Percentiles rank a stretch among this genome's conserved stretches.
Evolutionary conservation across 2,329 filamentous ascomycete species (phyloP).

Genomic region (Sporothrix luriei): DNA sequence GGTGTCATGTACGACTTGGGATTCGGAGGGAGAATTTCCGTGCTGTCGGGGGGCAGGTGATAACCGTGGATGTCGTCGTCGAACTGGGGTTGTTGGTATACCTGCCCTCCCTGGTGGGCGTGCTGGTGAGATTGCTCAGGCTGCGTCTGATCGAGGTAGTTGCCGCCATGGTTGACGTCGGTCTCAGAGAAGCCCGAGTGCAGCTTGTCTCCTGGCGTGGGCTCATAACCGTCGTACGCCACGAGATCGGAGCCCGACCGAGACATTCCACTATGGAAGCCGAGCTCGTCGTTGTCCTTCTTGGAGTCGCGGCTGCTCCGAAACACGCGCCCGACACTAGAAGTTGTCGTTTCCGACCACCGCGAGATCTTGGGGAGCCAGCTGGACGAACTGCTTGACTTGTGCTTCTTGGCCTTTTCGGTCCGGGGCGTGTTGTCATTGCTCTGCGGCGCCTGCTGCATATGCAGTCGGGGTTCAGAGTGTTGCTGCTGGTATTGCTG

Average conservation of each 20-base stretch:
- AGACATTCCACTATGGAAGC: constrained; percentile 53
- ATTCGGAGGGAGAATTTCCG: constrained; percentile 44
- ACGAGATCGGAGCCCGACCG: constrained; percentile 76
- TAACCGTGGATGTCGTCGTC: constrained; percentile 26
- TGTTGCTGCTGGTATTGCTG: constrained; percentile 24
- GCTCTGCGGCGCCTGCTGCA: constrained; percentile 50
- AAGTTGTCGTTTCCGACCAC: constrained; percentile 96
- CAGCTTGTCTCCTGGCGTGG: constrained; percentile 63
- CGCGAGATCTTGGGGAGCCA: constrained; percentile 91
- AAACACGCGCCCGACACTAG: constrained; percentile 78
- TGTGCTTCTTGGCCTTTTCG: constrained; percentile 83
- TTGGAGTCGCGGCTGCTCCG: constrained; percentile 66
- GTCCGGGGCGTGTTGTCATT: constrained; percentile 77
- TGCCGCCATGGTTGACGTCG: constrained; percentile 48
- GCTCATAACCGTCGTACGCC: constrained; percentile 65
- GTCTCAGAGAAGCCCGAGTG: constrained; percentile 60
- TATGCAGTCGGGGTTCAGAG: constrained; percentile 27
- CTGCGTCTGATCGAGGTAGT: constrained; percentile 35
- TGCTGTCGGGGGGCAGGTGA: constrained; percentile 23
- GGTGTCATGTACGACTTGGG: constrained; percentile 58
- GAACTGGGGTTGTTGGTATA: constrained; percentile 18
- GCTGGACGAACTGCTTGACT: constrained; percentile 76
- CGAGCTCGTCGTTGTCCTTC: constrained; percentile 58
- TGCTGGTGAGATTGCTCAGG: constrained; percentile 27
- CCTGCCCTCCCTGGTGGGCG: constrained; percentile 1